Percentiles rank a stretch among this genome's conserved stretches.
Evolutionary conservation across 2,329 filamentous ascomycete species (phyloP).

Genomic region (Emergomyces africanus): DNA sequence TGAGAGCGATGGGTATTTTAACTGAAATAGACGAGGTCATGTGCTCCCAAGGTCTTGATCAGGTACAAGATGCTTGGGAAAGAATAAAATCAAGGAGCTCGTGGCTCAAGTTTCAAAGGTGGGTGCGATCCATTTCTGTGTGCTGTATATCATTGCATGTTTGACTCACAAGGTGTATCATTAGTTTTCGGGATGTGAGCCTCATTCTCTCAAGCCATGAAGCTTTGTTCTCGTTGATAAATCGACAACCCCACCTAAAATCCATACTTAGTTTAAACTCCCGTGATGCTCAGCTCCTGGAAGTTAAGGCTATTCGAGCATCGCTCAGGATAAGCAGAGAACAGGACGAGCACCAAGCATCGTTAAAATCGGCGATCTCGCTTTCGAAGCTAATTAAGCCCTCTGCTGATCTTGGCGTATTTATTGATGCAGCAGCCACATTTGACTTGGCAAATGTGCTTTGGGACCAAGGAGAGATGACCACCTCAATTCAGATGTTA

Average conservation of each 20-base stretch:
- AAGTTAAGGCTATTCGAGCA: constrained; percentile 63
- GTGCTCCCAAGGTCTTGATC: constrained; percentile 43
- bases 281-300: constrained; percentile 53
- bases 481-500: constrained; percentile 78
- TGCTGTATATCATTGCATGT: background rate
- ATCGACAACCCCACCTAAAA: constrained; percentile 53
- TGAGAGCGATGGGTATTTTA: constrained; percentile 56
- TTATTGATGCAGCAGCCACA: constrained; percentile 62
- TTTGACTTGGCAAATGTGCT: constrained; percentile 79
- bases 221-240: constrained; percentile 68
- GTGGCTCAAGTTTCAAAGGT: constrained; percentile 79
- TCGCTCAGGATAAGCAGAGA: constrained; percentile 64
- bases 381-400: constrained; percentile 63
- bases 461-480: constrained; percentile 88
- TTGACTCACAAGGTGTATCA: background rate
- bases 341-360: constrained; percentile 74
- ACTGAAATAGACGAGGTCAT: constrained; percentile 73
- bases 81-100: constrained; percentile 52
- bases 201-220: constrained; percentile 72
- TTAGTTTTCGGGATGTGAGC: constrained; percentile 50
- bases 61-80: constrained; percentile 49
- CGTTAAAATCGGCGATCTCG: constrained; percentile 70
- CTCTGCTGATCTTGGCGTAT: constrained; percentile 58
- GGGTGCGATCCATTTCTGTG: constrained; percentile 23
- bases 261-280: constrained; percentile 48